Evolutionary conservation across 2,329 filamentous ascomycete species (phyloP), one percentile per base, ranked within the genome.

Genomic region (Dactylellina leptospora): DNA sequence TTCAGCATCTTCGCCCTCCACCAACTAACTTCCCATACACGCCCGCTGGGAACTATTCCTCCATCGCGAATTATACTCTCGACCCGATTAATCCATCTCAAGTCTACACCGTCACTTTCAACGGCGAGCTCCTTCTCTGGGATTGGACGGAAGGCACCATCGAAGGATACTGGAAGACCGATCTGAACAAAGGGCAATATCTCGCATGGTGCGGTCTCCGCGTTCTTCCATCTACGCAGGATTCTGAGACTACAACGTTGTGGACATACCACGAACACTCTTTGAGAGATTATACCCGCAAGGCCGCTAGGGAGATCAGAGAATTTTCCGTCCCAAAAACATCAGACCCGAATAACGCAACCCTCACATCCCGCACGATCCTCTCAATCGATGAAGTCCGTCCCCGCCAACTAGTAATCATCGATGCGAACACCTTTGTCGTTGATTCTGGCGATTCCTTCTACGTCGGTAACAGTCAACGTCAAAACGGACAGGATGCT

Each of bases 121-220:
- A 78, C 51, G 85, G 84, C 1, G 79, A 80, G 42, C 81, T 88
- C 23, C 81, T 82, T 63, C 79, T 84, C 25, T 88, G 86, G 85
- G 81, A 88, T 76, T 88, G 86, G 85, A 80, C 80, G 1, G 79
- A 81, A 20, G 83, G 82, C 5, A 77, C 79, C 20, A 71, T 71
- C 25, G 66, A 71, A 51, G 66, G 66, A 5, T 71, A 51, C 27
- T 71, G 66, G 66, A 71, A 71, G 28, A 63, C 66, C 27, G 58
- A 71, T 25, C 59, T 71, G 4, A n/a, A 53, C 30, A 42, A 62
- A 30, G 84, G 86, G 1, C 87, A 91, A 74, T 83, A 85, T 42
- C 85, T 93, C 55, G 87, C 86, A 25, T 87, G 86, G 70, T 80
- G 92, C 45, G 89, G 95, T 77, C 78, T 90, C 55, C 84, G 86